Percentiles rank a stretch among this genome's conserved stretches.
Evolutionary conservation across 768 basidiomycete genomes (phyloP).

Genomic region (Paxillus involutus): DNA sequence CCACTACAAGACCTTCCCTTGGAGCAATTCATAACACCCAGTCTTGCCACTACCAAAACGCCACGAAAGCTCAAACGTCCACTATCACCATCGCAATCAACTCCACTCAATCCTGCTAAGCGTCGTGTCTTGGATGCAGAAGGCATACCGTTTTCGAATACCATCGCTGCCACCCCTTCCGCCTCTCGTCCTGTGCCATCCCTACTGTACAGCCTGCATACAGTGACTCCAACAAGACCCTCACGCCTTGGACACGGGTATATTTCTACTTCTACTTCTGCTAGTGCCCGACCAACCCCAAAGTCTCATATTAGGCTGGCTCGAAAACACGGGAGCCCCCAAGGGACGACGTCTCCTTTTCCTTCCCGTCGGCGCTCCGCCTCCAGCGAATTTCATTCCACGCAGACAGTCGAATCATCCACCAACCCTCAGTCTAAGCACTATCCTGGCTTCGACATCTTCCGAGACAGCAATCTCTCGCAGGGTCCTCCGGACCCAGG

Average conservation of each 20-base stretch:
- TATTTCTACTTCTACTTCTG: constrained; percentile 19
- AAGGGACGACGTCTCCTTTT: constrained; percentile 9
- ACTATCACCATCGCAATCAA: constrained; percentile 52
- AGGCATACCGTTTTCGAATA: constrained; percentile 40
- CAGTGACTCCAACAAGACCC: constrained; percentile 33
- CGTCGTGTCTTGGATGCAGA: constrained; percentile 63
- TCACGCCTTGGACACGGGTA: constrained; percentile 28
- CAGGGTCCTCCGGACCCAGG: constrained; percentile 6
- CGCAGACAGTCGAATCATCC: constrained; percentile 38
- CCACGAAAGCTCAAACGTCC: constrained; percentile 56
- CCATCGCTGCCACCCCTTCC: constrained; percentile 17
- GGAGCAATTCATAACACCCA: constrained; percentile 47
- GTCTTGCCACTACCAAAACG: constrained; percentile 21
- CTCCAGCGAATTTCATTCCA: constrained; percentile 19
- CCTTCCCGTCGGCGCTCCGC: constrained; percentile 14
- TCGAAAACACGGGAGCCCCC: constrained; percentile 8
- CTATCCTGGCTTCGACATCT: constrained; percentile 66
- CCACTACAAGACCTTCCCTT: constrained; percentile 64
- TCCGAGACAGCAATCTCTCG: constrained; percentile 40
- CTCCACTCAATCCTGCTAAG: constrained; percentile 61
- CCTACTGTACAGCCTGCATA: constrained; percentile 13
- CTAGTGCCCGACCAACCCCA: constrained; percentile 41
- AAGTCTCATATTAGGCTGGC: constrained; percentile 24
- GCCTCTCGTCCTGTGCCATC: constrained; percentile 30
- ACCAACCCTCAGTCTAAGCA: constrained; percentile 57